Conservation (phyloP, 139 green algal genomes). For the Tetradesmus lagerheimii region DNA sequence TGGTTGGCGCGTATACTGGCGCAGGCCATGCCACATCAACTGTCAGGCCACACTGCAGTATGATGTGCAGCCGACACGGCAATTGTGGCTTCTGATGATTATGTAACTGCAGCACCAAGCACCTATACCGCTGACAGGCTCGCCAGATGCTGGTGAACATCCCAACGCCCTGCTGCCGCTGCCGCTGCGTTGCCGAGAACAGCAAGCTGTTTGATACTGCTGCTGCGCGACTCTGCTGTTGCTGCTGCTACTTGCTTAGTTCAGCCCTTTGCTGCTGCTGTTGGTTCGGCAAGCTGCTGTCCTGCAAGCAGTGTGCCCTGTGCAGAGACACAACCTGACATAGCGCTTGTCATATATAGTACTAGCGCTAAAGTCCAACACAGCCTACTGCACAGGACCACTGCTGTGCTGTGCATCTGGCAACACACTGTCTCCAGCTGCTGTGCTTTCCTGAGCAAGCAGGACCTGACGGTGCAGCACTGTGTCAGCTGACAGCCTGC, state of each 20-base stretch:
- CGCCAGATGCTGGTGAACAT: too few relatives aligned
- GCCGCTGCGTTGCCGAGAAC: not conserved
- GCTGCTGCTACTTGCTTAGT: not conserved
- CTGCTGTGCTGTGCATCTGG: not conserved
- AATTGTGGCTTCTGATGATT: not conserved
- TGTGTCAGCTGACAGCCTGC: not conserved
- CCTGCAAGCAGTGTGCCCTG: not conserved
- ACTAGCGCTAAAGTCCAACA: too few relatives aligned
- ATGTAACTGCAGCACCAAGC: too few relatives aligned
- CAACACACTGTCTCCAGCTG: not conserved
- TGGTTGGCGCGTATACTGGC: too few relatives aligned
- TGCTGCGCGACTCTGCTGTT: not conserved
- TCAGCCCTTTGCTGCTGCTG: too few relatives aligned
- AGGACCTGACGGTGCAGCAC: not conserved
- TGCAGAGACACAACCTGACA: not conserved
- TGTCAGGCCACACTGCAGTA: not conserved
- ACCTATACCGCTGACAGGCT: too few relatives aligned
- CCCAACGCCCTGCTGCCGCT: conserved; percentile 4
- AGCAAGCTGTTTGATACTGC: too few relatives aligned
- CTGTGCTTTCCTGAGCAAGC: not conserved
- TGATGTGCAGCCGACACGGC: too few relatives aligned
- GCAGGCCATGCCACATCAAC: too few relatives aligned
- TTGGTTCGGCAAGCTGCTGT: not conserved
- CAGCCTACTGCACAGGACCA: too few relatives aligned
- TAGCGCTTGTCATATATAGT: too few relatives aligned